A percentile compares a stretch with the other conserved stretches of the same genome.
phyloP scores from a whole-genome alignment of 2,329 filamentous ascomycete genomes.

The Xylariaceae sp. region DNA sequence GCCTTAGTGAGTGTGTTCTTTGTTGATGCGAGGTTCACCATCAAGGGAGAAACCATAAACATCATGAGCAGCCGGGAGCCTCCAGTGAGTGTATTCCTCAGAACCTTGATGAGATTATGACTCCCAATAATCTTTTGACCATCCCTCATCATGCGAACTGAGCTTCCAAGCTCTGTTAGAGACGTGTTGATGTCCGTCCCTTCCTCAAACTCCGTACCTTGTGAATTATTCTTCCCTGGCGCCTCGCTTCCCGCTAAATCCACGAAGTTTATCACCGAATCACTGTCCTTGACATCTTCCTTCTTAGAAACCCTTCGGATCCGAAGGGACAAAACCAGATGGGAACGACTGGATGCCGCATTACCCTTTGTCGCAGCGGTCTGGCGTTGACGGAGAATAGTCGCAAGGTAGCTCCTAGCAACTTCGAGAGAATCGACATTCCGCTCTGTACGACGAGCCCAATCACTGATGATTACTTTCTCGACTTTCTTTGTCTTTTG shows the following conservation, averaged over 20 bases:
- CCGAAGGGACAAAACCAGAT: background rate
- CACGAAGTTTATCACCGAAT: background rate
- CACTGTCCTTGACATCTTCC: background rate
- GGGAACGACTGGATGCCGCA: background rate
- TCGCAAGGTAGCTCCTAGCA: background rate
- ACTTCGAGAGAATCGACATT: background rate
- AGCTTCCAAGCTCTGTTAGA: background rate
- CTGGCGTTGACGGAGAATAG: background rate
- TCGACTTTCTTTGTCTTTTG: background rate
- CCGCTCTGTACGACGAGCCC: background rate
- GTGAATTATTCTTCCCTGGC: background rate
- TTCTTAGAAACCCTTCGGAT: background rate
- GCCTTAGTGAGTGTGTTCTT: too few species aligned
- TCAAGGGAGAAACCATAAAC: too few species aligned
- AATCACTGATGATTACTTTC: background rate
- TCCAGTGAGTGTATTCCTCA: too few species aligned
- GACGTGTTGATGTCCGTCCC: background rate
- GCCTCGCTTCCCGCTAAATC: background rate
- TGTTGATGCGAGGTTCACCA: too few species aligned
- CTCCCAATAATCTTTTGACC: too few species aligned
- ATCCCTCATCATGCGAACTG: background rate
- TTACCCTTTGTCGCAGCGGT: background rate
- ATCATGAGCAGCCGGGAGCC: too few species aligned
- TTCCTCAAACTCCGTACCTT: background rate
- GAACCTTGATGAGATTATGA: too few species aligned